These are phyloP conservation scores for Pinus tabuliformis DNA, from an alignment of 75 land plant species.

Conservation along the genomic window DNA sequence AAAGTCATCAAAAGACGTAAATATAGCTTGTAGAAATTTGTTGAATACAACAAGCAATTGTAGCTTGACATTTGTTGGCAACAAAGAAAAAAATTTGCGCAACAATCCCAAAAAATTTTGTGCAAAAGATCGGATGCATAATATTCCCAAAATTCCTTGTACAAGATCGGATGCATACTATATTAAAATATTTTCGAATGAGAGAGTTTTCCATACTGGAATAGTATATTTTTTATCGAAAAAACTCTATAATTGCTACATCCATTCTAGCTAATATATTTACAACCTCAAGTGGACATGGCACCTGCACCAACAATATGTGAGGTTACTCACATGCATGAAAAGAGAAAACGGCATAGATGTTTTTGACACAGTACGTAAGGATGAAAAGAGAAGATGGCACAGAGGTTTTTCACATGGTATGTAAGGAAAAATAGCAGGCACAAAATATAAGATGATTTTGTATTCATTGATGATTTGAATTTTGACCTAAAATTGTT, in stretches of 20 bases:
- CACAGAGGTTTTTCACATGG: too few relatives aligned
- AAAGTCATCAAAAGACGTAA: constrained; percentile 75
- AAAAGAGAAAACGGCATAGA: too few relatives aligned
- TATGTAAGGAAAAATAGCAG: too few relatives aligned
- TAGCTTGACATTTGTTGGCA: constrained; percentile 75
- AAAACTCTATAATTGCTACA: constrained; percentile 85
- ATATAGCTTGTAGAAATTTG: constrained; percentile 81
- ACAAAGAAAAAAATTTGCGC: neutral
- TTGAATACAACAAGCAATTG: constrained; percentile 83
- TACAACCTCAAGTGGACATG: constrained; percentile 87
- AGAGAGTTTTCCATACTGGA: constrained; percentile 35
- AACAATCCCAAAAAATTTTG: too few relatives aligned
- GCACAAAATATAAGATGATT: too few relatives aligned
- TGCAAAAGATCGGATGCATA: too few relatives aligned
- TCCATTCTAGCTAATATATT: constrained; percentile 89
- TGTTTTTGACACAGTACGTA: too few relatives aligned
- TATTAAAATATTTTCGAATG: neutral
- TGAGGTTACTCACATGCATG: too few relatives aligned
- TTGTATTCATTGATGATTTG: too few relatives aligned
- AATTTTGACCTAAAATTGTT: too few relatives aligned
- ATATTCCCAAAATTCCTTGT: neutral
- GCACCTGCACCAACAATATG: constrained; percentile 99
- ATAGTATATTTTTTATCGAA: constrained; percentile 73
- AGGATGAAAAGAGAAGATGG: too few relatives aligned
- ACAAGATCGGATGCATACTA: constrained; percentile 8